Conservation (phyloP, 371 early-diverging fungal genomes). For the Mucor indicus region DNA sequence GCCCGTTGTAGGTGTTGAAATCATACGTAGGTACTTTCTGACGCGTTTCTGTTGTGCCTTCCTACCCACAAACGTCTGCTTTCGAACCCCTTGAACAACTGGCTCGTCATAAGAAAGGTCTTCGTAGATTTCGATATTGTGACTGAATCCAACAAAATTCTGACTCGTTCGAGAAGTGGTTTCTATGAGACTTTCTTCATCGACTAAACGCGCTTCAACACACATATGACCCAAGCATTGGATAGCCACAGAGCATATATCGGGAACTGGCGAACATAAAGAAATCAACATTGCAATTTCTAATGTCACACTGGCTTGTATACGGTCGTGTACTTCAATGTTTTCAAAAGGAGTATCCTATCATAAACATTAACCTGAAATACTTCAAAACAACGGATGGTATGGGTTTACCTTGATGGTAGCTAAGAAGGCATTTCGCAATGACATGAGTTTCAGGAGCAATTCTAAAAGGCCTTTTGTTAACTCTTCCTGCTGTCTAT, state of each 20-base stretch:
- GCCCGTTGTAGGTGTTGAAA: conserved; percentile 65
- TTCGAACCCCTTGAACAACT: conserved; percentile 4
- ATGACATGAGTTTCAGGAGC: conserved; percentile 54
- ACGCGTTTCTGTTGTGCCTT: conserved; percentile 76
- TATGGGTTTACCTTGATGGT: conserved; percentile 17
- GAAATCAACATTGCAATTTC: conserved; percentile 74
- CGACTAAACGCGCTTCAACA: conserved; percentile 52
- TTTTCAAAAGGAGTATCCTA: conserved; percentile 46
- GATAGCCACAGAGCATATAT: conserved; percentile 58
- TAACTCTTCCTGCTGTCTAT: conserved; percentile 46
- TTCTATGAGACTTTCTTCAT: conserved; percentile 33
- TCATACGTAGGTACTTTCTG: conserved; percentile 62
- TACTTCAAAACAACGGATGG: no score
- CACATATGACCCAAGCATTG: conserved; percentile 56
- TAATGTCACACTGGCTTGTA: conserved; percentile 61
- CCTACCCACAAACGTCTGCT: conserved; percentile 53
- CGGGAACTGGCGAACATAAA: conserved; percentile 69
- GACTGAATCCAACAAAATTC: conserved; percentile 48
- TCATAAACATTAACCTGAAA: no score
- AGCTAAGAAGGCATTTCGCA: conserved; percentile 62
- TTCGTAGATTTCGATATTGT: conserved; percentile 69
- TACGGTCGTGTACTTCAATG: conserved; percentile 56
- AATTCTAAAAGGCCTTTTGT: conserved; percentile 55
- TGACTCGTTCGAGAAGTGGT: conserved; percentile 20
- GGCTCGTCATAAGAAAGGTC: conserved; percentile 57